Conservation (phyloP, 2,329 filamentous ascomycete species). For the Diaporthe destruens region DNA sequence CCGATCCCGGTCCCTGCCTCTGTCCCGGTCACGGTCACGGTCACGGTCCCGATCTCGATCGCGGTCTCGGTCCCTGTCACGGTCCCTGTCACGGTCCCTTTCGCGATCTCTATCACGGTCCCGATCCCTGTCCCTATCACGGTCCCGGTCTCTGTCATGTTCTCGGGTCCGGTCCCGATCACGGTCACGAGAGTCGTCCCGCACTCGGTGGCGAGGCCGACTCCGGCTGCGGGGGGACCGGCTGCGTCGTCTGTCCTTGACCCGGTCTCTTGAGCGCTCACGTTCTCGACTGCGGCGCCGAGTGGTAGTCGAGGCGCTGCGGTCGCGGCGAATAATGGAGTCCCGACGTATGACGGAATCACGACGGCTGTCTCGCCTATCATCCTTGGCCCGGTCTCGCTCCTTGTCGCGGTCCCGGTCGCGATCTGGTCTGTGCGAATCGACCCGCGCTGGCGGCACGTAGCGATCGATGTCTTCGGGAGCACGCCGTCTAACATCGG, state of each 20-base stretch:
- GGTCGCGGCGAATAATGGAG: conserved; percentile 38
- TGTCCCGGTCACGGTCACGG: conserved; percentile 47
- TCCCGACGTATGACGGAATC: conserved; percentile 34
- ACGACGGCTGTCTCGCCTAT: conserved; percentile 27
- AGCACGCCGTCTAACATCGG: conserved; percentile 55
- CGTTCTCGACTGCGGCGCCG: conserved; percentile 40
- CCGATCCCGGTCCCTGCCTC: conserved; percentile 45
- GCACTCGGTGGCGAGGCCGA: conserved; percentile 49
- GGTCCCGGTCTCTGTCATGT: conserved; percentile 47
- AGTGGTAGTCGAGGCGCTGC: conserved; percentile 23
- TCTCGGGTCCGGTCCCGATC: conserved; percentile 51
- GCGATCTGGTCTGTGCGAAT: conserved; percentile 42
- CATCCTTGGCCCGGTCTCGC: conserved; percentile 40
- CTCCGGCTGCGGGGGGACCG: conserved; percentile 48
- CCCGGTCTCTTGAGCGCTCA: conserved; percentile 38
- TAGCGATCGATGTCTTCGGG: conserved; percentile 62
- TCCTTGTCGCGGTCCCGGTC: conserved; percentile 45
- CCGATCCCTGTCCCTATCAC: conserved; percentile 49
- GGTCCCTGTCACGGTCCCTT: conserved; percentile 50
- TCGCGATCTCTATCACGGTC: conserved; percentile 48
- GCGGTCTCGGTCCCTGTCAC: conserved; percentile 50
- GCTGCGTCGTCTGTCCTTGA: conserved; percentile 42
- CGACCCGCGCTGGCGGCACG: conserved; percentile 51
- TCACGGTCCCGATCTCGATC: conserved; percentile 52
- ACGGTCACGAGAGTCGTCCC: conserved; percentile 48